These are phyloP conservation scores for Ganoderma resinaceum DNA, from an alignment of 1,284 basidiomycete genomes.

Conservation along the genomic window DNA sequence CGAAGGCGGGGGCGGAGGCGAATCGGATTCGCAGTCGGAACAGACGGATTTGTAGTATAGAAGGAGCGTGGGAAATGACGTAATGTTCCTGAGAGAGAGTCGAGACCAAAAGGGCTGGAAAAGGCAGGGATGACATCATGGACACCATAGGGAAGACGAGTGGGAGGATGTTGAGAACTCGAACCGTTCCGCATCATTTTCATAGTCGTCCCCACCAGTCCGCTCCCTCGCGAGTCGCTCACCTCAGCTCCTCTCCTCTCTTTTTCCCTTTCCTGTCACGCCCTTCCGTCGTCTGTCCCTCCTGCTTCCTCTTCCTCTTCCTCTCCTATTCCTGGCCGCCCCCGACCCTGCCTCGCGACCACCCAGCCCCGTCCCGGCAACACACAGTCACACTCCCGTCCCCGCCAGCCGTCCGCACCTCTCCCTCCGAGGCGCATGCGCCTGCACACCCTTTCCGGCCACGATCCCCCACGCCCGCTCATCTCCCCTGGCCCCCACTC, in stretches of 20 bases:
- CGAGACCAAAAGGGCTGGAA: constrained; percentile 22
- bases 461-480: constrained; percentile 17
- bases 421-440: constrained; percentile 16
- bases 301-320: constrained; percentile 19
- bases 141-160: constrained; percentile 14
- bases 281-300: constrained; percentile 18
- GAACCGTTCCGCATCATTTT: constrained; percentile 33
- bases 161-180: constrained; percentile 28
- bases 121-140: constrained; percentile 34
- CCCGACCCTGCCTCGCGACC: constrained; percentile 1
- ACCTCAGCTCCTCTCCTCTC: constrained; percentile 11
- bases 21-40: background rate
- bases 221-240: constrained; percentile 5
- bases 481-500: constrained; percentile 38
- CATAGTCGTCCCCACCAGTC: constrained; percentile 21
- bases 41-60: constrained; percentile 21
- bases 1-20: background rate
- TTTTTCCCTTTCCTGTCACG: constrained; percentile 11
- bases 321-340: constrained; percentile 9
- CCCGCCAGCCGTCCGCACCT: background rate
- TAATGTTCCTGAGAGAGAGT: constrained; percentile 30
- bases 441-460: constrained; percentile 19
- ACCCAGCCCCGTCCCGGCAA: constrained; percentile 1
- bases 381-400: constrained; percentile 12
- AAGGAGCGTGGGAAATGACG: constrained; percentile 35